Base-by-base conservation (phyloP, 2,329 filamentous ascomycete genomes). In the Claviceps arundinis region DNA sequence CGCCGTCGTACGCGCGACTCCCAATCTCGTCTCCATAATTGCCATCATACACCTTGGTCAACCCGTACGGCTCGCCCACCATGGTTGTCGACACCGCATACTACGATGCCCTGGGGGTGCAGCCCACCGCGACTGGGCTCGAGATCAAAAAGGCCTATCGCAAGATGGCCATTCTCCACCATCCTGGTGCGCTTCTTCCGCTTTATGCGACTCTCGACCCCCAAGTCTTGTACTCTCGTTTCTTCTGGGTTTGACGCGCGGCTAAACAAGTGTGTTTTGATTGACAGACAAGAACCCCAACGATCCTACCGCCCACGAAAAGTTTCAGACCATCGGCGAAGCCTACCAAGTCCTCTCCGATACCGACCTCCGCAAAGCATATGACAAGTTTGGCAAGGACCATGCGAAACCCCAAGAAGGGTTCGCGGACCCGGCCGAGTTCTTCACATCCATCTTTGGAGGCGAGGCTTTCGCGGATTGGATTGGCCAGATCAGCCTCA, bases 121-220 rank as follows among this genome's bases (percentile, higher is more conserved):
- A 84, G 71, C 84, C 89, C 58, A 88, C 85, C 52, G 91, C 90
- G 34, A 85, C 87, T 41, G 87, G 91, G 67, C 79, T 95, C 49
- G 89, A 96, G 67, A 96, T 96, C 71, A 96, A 96, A 70, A 95
- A 95, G 73, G 90, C 90, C 30, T 96, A 96, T 71, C 82, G 90
- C 66, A 96, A 91, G 72, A 79, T 93, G 60, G 93, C 93, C 60
- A 96, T 97, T 68, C 81, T 90, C 60, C 88, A 95, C 63, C 91
- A 96, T 68, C 89, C 89, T 57, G 87, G 85, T 87, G 72, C 60
- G 72, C 61, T 2, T 4, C 9, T 40, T 5, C n/a, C 14, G n/a
- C 34, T 34, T 34, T 34, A 34, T 9, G 30, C 30, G 8, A 11
- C 30, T 4, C 30, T 34, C 26, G 8, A 30, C 8, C 8, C 26